Evolutionary conservation across 2,329 filamentous ascomycete species (phyloP), one percentile per base, ranked within the genome.

Genomic region (Pseudogymnoascus sp.): DNA sequence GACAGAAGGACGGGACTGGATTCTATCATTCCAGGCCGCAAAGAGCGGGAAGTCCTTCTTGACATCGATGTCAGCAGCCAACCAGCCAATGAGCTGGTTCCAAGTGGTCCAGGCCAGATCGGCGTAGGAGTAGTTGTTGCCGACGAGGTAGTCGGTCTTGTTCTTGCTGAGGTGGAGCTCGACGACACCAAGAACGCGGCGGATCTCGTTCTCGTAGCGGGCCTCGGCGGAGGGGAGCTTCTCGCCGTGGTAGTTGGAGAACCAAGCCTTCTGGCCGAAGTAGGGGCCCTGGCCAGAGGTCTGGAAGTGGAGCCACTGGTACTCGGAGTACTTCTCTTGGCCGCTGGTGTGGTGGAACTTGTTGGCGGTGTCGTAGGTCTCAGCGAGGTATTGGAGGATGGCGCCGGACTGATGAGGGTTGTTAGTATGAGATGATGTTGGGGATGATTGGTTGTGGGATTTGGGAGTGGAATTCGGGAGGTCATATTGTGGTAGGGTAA

Each of bases 121-220:
- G 1, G 72, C 76, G 65, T 74, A 77, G 3, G 73, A 74, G 63
- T 52, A 61, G 65, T 75, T 77, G 63, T 74, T 67, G 1, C 71
- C 75, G 14, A 78, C 74, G 6, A 78, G 69, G 49, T 69, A 77
- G 23, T 71, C 66, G 10, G 49, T 55, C 11, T 70, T 69, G 23
- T 67, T 66, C 59, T 70, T 66, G 2, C 41, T 43, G 5, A 80
- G 68, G 61, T 74, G 71, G 3, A 59, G 65, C n/a, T 81, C 75
- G 29, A 82, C 62, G 2, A 81, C 78, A 1, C 68, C 66, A 0
- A 74, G 41, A 11, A 66, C 63, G 8, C 65, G 64, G 3, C 45
- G 26, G n/a, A 78, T 72, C 67, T 81, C 78, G 7, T 74, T 72
- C 19, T 64, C 64, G 68, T 81, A 81, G 11, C 79, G 71, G n/a